Evolutionary conservation across 345 rosid species (phyloP), one percentile per base, ranked within the genome.

Genomic region (Excoecaria cochinchinensis): DNA sequence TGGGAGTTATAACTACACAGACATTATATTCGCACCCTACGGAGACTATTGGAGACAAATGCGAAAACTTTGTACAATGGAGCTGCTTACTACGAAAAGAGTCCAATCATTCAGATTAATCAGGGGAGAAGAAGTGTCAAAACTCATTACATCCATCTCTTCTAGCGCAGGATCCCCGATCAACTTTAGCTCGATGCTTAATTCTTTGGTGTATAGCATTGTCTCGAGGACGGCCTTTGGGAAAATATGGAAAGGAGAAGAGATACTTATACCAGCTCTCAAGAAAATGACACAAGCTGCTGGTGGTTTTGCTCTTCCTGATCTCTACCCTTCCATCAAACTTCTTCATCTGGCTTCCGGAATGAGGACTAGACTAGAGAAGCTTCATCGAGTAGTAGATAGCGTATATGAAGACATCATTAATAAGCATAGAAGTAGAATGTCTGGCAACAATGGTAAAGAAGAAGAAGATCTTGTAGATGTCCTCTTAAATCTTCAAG

Each of bases 21-120:
- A 21, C 36, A 44, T 67, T 22, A 16, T 14, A 42, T 67, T 67
- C 21, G 53, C 70, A n/a, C 70, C 70, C 50, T 67, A 67, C 13
- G 70, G 70, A 42, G 36, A 67, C 17, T 67, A 67, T 15, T 67
- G 70, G 70, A 67, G 70, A 67, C 70, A 67, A 46, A 3, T 67
- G 38, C 17, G 70, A 67, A 67, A 67, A 67, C 40, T 67, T 46
- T 44, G 70, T 53, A 67, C 53, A 4, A 4, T 67, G 8, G 70
- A 67, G 38, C 50, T 67, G 31, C 53, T 42, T 11, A 67, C 70
- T 12, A 46, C 25, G 16, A 67, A 67, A 67, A 31, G 70, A 0
- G 70, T 21, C 53, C 16, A 46, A 10, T 67, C 53, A 21, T 67
- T 67, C 53, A 67, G 53, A 21, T 46, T 53, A 4, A 46, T 67